Percentiles rank a stretch among this genome's conserved stretches.
phyloP scores from a whole-genome alignment of 495 filamentous ascomycete genomes.

The Lasiosphaeria miniovina region DNA sequence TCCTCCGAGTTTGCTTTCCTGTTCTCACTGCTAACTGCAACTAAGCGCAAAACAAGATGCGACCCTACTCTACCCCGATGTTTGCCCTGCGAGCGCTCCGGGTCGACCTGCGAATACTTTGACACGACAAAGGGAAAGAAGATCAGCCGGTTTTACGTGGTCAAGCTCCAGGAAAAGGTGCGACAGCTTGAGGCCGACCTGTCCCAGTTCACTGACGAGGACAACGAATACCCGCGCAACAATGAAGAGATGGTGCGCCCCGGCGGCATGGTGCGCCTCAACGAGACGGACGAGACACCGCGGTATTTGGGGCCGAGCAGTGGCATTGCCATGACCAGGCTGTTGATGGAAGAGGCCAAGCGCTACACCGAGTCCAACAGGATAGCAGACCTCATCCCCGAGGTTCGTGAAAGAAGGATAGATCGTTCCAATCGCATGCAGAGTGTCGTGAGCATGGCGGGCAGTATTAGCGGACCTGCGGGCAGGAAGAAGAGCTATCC shows the following conservation, averaged over 20 bases:
- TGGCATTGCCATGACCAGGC: conserved; percentile 86
- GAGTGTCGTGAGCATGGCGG: conserved; percentile 28
- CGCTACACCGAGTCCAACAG: conserved; percentile 77
- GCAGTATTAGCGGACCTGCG: conserved; percentile 36
- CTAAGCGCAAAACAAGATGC: conserved; percentile 87
- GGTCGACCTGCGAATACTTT: conserved; percentile 87
- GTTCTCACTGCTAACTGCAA: neutral
- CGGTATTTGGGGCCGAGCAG: conserved; percentile 89
- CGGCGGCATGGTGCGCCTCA: conserved; percentile 75
- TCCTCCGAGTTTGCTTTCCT: neutral
- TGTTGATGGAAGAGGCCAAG: conserved; percentile 94
- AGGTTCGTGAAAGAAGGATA: conserved; percentile 40
- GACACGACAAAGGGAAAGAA: conserved; percentile 76
- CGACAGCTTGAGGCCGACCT: conserved; percentile 75
- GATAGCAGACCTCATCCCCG: conserved; percentile 84
- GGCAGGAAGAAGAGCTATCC: conserved; percentile 60
- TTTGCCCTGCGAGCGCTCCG: conserved; percentile 86
- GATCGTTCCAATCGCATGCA: conserved; percentile 35
- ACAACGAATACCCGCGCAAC: conserved; percentile 58
- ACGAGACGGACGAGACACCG: conserved; percentile 73
- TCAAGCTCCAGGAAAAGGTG: conserved; percentile 79
- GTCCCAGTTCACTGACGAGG: conserved; percentile 56
- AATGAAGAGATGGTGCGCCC: conserved; percentile 79
- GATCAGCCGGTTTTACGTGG: conserved; percentile 82
- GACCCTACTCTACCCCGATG: conserved; percentile 88